A percentile compares a stretch with the other conserved stretches of the same genome.
Conservation (phyloP, 805 yeast genomes). For the Starmerella cellae region DNA sequence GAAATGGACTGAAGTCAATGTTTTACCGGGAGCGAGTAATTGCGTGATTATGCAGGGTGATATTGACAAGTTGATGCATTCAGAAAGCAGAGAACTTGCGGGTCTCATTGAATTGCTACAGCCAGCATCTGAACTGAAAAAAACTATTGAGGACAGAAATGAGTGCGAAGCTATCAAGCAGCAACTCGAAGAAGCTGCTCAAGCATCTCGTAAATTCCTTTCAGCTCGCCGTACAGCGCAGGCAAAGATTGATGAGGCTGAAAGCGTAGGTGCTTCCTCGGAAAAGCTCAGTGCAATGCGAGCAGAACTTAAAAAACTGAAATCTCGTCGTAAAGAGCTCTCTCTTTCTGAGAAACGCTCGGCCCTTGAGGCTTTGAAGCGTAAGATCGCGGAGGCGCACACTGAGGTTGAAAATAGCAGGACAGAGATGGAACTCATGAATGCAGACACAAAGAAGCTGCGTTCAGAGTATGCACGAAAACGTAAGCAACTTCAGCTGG, state of each 20-base stretch:
- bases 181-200: slow-evolving; percentile 44
- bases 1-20: slow-evolving; percentile 61
- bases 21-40: slow-evolving; percentile 76
- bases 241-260: slow-evolving; percentile 36
- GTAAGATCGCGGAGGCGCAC: slow-evolving; percentile 7
- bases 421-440: slow-evolving; percentile 6
- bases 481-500: slow-evolving; percentile 11
- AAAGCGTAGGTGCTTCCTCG: slow-evolving; percentile 44
- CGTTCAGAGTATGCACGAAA: slow-evolving; percentile 17
- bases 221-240: slow-evolving; percentile 62
- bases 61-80: slow-evolving; percentile 84
- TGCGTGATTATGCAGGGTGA: slow-evolving; percentile 95
- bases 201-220: slow-evolving; percentile 50
- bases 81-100: slow-evolving; percentile 64
- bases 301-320: slow-evolving; percentile 6
- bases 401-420: not conserved
- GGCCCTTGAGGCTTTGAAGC: slow-evolving; percentile 2
- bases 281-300: slow-evolving; percentile 26
- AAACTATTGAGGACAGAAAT: slow-evolving; percentile 42
- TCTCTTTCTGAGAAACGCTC: slow-evolving; percentile 7
- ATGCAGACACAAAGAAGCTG: slow-evolving; percentile 6
- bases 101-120: slow-evolving; percentile 56
- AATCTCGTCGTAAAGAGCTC: slow-evolving; percentile 6
- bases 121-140: slow-evolving; percentile 43
- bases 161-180: slow-evolving; percentile 57